Percentiles rank a stretch among this genome's conserved stretches.
Conservation (phyloP, 2,329 filamentous ascomycete species). For the Alternaria viburni region DNA sequence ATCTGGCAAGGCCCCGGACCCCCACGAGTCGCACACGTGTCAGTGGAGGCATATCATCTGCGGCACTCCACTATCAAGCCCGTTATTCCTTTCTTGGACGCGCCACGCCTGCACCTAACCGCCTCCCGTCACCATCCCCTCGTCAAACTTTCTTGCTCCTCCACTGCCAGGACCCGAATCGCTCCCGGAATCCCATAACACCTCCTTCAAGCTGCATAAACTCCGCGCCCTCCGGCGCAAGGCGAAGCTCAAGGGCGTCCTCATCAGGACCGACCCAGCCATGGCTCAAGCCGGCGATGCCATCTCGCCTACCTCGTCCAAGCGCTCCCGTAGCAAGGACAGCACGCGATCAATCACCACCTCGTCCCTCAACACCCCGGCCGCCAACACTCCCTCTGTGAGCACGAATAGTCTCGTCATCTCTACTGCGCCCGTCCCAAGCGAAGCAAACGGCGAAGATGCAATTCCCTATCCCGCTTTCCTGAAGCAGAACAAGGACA, state of each 20-base stretch:
- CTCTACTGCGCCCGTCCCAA: conserved; percentile 21
- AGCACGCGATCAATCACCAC: conserved; percentile 41
- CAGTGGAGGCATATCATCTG: conserved; percentile 6
- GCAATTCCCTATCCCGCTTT: conserved; percentile 58
- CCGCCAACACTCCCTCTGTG: conserved; percentile 34
- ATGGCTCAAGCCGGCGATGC: conserved; percentile 39
- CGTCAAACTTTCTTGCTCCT: conserved; percentile 26
- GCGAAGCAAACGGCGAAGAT: conserved; percentile 22
- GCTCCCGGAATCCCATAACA: conserved; percentile 15
- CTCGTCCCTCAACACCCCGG: conserved; percentile 33
- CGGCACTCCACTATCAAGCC: conserved; percentile 4
- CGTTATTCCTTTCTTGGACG: conserved; percentile 4
- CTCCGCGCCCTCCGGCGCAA: conserved; percentile 49
- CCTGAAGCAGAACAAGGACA: conserved; percentile 59
- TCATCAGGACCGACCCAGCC: conserved; percentile 29
- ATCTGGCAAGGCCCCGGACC: not conserved
- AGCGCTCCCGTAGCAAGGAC: conserved; percentile 50
- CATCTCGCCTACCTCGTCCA: conserved; percentile 46
- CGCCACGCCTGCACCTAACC: conserved; percentile 20
- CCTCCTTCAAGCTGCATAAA: conserved; percentile 48
- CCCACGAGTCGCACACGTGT: conserved; percentile 21
- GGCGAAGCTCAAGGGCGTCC: conserved; percentile 44
- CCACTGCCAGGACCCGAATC: conserved; percentile 19
- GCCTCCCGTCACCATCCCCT: conserved; percentile 27
- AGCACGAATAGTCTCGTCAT: conserved; percentile 44